Conservation (phyloP, 768 basidiomycete species). For the Trametes meyenii region DNA sequence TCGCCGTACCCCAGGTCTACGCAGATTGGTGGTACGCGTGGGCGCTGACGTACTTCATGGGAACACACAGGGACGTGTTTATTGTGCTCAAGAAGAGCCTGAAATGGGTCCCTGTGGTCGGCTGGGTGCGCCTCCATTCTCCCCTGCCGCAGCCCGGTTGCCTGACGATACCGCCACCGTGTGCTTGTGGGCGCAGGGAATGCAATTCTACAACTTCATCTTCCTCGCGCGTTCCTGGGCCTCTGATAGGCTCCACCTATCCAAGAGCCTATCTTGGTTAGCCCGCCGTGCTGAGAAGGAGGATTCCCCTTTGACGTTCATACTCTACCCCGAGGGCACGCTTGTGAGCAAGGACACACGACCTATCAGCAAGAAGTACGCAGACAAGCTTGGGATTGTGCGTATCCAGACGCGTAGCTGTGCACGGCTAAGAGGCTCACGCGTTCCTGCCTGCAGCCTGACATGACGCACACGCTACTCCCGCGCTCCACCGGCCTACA, state of each 20-base stretch:
- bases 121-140: conserved; percentile 63
- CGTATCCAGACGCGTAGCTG: conserved; percentile 37
- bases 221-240: conserved; percentile 93
- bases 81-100: conserved; percentile 94
- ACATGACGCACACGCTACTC: conserved; percentile 79
- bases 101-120: conserved; percentile 83
- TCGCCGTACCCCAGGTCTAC: conserved; percentile 54
- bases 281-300: conserved; percentile 69
- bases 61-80: conserved; percentile 70
- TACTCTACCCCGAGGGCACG: conserved; percentile 96
- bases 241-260: conserved; percentile 72
- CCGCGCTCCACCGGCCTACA: conserved; percentile 93
- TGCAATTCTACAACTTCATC: conserved; percentile 95
- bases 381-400: conserved; percentile 87
- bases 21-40: conserved; percentile 88
- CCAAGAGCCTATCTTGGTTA: conserved; percentile 64
- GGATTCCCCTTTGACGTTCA: conserved; percentile 74
- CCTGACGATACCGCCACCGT: neutral
- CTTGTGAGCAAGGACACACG: conserved; percentile 86
- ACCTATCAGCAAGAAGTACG: conserved; percentile 83
- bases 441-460: conserved; percentile 50
- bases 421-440: neutral
- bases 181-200: conserved; percentile 55
- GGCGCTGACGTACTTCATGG: conserved; percentile 74
- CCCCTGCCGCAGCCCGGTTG: neutral